These are phyloP conservation scores for Anthracocystis setariae DNA, from an alignment of 1,284 basidiomycete species.

Conservation along the genomic window DNA sequence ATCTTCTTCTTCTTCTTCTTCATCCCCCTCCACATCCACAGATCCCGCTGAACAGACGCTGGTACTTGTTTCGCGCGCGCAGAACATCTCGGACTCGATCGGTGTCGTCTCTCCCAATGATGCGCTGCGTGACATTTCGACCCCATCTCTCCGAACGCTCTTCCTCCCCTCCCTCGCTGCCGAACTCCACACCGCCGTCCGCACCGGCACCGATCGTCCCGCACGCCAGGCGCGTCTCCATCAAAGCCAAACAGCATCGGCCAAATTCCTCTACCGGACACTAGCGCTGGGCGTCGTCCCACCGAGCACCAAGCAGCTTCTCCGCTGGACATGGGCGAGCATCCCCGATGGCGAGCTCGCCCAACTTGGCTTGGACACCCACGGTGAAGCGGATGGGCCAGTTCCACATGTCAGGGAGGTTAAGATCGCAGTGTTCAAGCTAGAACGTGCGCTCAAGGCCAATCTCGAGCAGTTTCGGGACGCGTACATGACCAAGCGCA, in stretches of 20 bases:
- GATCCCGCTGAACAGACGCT: slow-evolving; percentile 29
- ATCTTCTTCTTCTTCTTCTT: too few relatives aligned
- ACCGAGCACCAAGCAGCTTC: slow-evolving; percentile 16
- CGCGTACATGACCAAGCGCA: slow-evolving; percentile 19
- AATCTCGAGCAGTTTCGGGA: slow-evolving; percentile 51
- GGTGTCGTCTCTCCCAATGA: slow-evolving; percentile 55
- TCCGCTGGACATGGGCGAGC: slow-evolving; percentile 14
- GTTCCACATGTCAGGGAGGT: slow-evolving; percentile 38
- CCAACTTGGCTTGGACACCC: slow-evolving; percentile 9
- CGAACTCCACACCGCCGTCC: slow-evolving; percentile 27
- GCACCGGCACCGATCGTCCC: slow-evolving; percentile 15
- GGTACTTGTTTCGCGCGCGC: slow-evolving; percentile 26
- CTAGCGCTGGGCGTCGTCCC: slow-evolving; percentile 40
- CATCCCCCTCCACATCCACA: slow-evolving; percentile 7
- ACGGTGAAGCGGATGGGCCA: background rate
- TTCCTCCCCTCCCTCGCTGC: slow-evolving; percentile 52
- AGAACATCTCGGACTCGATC: slow-evolving; percentile 48
- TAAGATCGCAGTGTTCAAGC: slow-evolving; percentile 59
- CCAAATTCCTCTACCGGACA: slow-evolving; percentile 29
- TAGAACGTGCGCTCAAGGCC: slow-evolving; percentile 50
- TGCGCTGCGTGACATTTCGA: slow-evolving; percentile 52
- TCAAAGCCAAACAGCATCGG: slow-evolving; percentile 13
- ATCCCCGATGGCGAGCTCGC: slow-evolving; percentile 10
- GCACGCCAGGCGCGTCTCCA: slow-evolving; percentile 27
- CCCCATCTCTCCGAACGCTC: slow-evolving; percentile 54